Evolutionary conservation across 352 stramenopile genomes (phyloP).

Genomic region (Plasmopara viticola): DNA sequence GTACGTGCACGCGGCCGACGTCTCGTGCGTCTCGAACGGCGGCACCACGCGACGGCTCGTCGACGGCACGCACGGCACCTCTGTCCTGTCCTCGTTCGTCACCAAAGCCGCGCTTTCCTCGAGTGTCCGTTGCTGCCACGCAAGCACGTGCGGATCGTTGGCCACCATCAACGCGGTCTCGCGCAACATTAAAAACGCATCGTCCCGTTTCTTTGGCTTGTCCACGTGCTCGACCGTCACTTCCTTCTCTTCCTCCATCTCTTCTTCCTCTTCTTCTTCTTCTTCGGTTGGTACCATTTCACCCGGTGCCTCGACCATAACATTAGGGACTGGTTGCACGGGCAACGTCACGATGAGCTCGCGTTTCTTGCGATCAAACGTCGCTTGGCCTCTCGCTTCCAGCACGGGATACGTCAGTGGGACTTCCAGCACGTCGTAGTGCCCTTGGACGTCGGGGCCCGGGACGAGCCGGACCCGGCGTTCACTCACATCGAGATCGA

Average conservation of each 20-base stretch:
- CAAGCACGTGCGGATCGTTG: slow-evolving; percentile 44
- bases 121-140: slow-evolving; percentile 2
- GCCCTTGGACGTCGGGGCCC: slow-evolving; percentile 4
- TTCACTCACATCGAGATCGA: slow-evolving; percentile 70
- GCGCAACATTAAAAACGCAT: slow-evolving; percentile 48
- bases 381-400: slow-evolving; percentile 67
- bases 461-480: slow-evolving; percentile 32
- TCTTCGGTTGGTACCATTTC: slow-evolving; percentile 30
- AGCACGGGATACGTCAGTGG: slow-evolving; percentile 69
- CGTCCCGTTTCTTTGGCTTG: slow-evolving; percentile 23
- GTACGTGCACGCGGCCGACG: slow-evolving; percentile 40
- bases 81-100: no score
- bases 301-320: not conserved
- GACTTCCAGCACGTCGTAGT: slow-evolving; percentile 52
- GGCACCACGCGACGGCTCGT: slow-evolving; percentile 4
- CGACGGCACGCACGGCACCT: no score
- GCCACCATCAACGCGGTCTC: slow-evolving; percentile 65
- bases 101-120: no score
- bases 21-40: slow-evolving; percentile 39
- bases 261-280: slow-evolving; percentile 32
- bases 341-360: slow-evolving; percentile 77
- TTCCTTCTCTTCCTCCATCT: slow-evolving; percentile 2
- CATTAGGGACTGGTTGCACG: slow-evolving; percentile 46
- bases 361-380: slow-evolving; percentile 76
- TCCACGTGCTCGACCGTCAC: not conserved